These are phyloP conservation scores for Plasmodium malariae DNA, from an alignment of 169 alveolate species.

Conservation along the genomic window DNA sequence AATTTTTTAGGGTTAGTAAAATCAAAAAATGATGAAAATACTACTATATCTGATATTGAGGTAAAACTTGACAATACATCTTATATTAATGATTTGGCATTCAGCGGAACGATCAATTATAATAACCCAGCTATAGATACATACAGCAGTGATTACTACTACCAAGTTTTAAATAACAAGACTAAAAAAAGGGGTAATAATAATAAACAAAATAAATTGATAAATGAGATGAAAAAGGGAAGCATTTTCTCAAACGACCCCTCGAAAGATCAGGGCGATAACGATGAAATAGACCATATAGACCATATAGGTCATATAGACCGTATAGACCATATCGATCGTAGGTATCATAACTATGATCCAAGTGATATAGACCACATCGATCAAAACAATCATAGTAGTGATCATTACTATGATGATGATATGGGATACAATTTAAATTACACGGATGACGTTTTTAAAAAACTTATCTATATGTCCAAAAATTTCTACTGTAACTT, in stretches of 20 bases:
- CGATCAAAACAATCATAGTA: not conserved
- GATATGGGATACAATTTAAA: slow-evolving; percentile 25
- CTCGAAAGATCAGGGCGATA: too few species aligned
- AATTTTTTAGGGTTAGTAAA: slow-evolving; percentile 33
- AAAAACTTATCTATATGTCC: slow-evolving; percentile 23
- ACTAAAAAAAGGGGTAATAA: too few species aligned
- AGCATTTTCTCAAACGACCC: too few species aligned
- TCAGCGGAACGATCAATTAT: not conserved
- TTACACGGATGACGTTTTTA: slow-evolving; percentile 28
- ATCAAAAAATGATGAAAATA: not conserved
- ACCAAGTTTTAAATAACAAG: too few species aligned
- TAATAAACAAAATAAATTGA: too few species aligned
- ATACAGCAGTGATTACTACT: too few species aligned
- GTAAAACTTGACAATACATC: not conserved
- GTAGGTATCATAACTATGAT: too few species aligned
- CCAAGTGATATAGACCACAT: not conserved
- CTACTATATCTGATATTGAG: not conserved
- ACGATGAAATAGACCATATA: too few species aligned
- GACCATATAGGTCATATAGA: too few species aligned
- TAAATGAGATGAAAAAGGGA: too few species aligned
- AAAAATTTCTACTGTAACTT: slow-evolving; percentile 28
- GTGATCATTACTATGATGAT: not conserved
- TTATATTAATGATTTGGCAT: not conserved
- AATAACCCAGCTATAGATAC: too few species aligned
- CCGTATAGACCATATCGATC: too few species aligned